Percentiles rank a stretch among this genome's conserved stretches.
Conservation (phyloP, 2,329 filamentous ascomycete genomes). For the Claviceps capensis region DNA sequence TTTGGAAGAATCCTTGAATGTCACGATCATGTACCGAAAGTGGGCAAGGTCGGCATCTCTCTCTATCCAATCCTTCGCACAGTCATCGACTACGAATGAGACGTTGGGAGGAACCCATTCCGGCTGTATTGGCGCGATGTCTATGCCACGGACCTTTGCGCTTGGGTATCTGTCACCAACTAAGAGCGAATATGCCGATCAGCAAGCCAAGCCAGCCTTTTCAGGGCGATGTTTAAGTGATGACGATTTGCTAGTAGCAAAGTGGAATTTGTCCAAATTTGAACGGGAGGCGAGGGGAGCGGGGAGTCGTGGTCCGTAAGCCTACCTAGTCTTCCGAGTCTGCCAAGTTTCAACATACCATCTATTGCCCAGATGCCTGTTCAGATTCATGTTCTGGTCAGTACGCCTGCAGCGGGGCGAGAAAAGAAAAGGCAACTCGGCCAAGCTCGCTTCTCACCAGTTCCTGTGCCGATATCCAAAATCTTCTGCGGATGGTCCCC, state of each 20-base stretch:
- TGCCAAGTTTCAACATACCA: background rate
- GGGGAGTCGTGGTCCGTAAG: background rate
- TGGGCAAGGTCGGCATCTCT: constrained; percentile 17
- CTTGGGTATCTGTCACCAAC: constrained; percentile 18
- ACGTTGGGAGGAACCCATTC: constrained; percentile 27
- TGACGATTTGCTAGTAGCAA: too few relatives aligned
- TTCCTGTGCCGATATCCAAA: constrained; percentile 26
- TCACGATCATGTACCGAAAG: constrained; percentile 12
- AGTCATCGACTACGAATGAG: constrained; percentile 23
- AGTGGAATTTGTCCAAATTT: too few relatives aligned
- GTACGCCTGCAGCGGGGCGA: background rate
- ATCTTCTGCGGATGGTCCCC: constrained; percentile 19
- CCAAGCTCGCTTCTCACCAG: constrained; percentile 3
- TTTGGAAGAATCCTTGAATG: constrained; percentile 8
- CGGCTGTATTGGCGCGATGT: constrained; percentile 27
- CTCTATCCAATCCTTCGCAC: constrained; percentile 17
- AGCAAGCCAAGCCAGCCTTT: background rate
- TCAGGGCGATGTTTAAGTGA: too few relatives aligned
- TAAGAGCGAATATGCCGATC: background rate
- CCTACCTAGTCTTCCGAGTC: background rate
- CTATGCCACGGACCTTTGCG: constrained; percentile 23
- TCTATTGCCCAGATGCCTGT: constrained; percentile 9
- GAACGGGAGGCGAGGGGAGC: background rate
- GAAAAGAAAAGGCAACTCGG: background rate
- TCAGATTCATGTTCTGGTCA: background rate